A percentile compares a stretch with the other conserved stretches of the same genome.
These are phyloP conservation scores for Capniomyces stellatus DNA, from an alignment of 371 early-diverging fungal species.

Conservation along the genomic window DNA sequence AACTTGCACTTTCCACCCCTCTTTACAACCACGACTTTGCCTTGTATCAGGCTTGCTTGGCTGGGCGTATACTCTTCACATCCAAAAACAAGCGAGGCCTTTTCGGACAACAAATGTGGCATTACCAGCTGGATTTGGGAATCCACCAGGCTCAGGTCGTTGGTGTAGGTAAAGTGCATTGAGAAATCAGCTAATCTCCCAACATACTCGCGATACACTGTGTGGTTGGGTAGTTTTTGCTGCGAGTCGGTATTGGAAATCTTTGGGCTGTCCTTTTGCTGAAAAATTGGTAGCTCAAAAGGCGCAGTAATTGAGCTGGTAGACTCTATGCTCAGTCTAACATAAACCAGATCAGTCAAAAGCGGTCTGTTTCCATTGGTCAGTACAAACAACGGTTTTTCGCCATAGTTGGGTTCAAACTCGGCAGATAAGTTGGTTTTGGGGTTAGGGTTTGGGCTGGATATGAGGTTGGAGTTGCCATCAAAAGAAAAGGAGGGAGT, in stretches of 20 bases:
- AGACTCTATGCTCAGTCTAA: neutral
- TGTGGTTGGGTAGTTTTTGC: neutral
- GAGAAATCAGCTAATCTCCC: constrained; percentile 19
- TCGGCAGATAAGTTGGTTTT: constrained; percentile 2
- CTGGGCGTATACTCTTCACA: constrained; percentile 19
- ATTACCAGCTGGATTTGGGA: constrained; percentile 9
- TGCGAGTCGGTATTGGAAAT: neutral
- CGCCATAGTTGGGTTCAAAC: neutral
- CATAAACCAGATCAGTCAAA: constrained; percentile 13
- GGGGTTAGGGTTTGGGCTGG: neutral
- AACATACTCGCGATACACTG: constrained; percentile 8
- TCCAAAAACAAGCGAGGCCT: constrained; percentile 12
- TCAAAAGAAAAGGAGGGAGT: neutral
- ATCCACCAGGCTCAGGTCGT: constrained; percentile 4
- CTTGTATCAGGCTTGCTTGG: constrained; percentile 7
- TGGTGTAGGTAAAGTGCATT: constrained; percentile 9
- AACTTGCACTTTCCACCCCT: constrained; percentile 19
- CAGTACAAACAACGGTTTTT: constrained; percentile 6
- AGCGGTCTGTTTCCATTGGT: constrained; percentile 19
- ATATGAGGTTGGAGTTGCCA: constrained; percentile 2
- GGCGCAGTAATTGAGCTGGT: neutral
- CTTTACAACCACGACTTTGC: constrained; percentile 13
- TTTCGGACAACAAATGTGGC: constrained; percentile 9
- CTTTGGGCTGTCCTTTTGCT: neutral
- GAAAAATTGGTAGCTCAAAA: neutral